These are phyloP conservation scores for Sphenostylis stenocarpa DNA, from an alignment of 306 rosid genomes.

Conservation along the genomic window DNA sequence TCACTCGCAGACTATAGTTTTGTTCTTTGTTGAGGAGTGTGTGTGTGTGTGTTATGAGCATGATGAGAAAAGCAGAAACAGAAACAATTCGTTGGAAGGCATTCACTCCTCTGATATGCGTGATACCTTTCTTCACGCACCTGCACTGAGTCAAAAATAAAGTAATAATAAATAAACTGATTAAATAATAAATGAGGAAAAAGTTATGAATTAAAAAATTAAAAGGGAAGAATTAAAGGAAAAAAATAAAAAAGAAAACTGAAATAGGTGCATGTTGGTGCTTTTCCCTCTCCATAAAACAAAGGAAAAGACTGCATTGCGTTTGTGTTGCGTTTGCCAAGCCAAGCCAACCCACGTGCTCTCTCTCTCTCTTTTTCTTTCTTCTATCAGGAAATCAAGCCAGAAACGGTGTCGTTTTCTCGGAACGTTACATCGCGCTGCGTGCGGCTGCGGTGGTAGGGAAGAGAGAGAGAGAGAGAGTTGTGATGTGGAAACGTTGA, in stretches of 20 bases:
- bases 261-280: slow-evolving; percentile 10
- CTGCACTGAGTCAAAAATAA: neutral
- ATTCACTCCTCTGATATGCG: neutral
- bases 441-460: neutral
- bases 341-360: slow-evolving; percentile 40
- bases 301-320: slow-evolving; percentile 26
- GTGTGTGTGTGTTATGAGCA: no score
- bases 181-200: no score
- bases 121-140: slow-evolving; percentile 30
- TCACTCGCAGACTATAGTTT: no score
- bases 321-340: neutral
- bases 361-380: neutral
- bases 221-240: neutral
- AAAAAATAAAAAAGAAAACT: neutral
- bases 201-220: neutral
- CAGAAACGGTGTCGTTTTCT: slow-evolving; percentile 39
- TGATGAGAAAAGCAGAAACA: no score
- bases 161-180: neutral
- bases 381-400: slow-evolving; percentile 1
- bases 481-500: slow-evolving; percentile 42
- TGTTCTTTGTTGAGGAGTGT: no score
- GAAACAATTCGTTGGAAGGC: neutral
- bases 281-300: slow-evolving; percentile 27
- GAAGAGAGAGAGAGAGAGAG: slow-evolving; percentile 19
- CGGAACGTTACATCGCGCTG: slow-evolving; percentile 2